phyloP scores from a whole-genome alignment of 164 flowering plant genomes.

The Tetrastigma voinierianum region DNA sequence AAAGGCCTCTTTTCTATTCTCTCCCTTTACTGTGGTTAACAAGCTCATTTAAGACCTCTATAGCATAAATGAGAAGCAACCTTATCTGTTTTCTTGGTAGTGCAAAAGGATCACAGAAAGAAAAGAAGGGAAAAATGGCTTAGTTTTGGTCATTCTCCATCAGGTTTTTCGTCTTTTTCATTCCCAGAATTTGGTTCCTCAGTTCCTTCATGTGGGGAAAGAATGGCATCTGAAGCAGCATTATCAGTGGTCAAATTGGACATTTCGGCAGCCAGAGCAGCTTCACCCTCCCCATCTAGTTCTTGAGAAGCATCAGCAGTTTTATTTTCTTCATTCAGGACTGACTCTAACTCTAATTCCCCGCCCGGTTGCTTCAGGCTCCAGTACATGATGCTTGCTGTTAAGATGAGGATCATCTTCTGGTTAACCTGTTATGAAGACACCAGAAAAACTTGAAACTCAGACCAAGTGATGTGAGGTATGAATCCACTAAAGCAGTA shows the following conservation, averaged over 20 bases:
- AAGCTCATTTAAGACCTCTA: background rate
- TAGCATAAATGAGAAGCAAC: background rate
- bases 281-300: conserved; percentile 7
- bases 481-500: background rate
- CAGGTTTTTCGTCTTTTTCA: background rate
- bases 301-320: conserved; percentile 12
- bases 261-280: conserved; percentile 5
- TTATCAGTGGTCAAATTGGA: conserved; percentile 15
- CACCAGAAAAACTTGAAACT: background rate
- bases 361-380: conserved; percentile 31
- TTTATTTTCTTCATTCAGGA: conserved; percentile 5
- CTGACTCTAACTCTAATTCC: conserved; percentile 3
- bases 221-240: conserved; percentile 10
- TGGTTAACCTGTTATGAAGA: conserved; percentile 36
- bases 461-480: background rate
- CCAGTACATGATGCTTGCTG: conserved; percentile 57
- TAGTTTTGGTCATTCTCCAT: background rate
- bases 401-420: conserved; percentile 48
- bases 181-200: conserved; percentile 1
- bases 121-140: background rate
- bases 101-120: too few species aligned
- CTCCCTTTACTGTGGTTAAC: conserved; percentile 8
- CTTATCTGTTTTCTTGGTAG: background rate
- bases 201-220: background rate
- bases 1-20: background rate